Evolutionary conservation across 1,139 yeast genomes (phyloP).

Genomic region (Blastobotrys aristatus): DNA sequence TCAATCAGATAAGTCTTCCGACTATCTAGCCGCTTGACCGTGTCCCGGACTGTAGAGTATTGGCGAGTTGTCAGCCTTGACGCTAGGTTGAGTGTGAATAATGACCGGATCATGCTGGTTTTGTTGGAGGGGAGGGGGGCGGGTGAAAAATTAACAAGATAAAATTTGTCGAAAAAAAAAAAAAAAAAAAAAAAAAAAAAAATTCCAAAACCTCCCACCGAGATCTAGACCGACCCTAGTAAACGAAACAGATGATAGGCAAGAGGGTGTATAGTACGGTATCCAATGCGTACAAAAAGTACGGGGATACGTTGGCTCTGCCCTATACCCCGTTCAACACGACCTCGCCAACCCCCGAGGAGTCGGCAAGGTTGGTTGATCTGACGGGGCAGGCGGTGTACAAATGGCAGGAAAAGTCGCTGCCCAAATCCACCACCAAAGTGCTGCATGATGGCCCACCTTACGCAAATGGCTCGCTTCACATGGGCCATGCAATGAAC

Average conservation of each 20-base stretch:
- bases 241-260: too few relatives aligned
- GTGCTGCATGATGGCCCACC: conserved; percentile 97
- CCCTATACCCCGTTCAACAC: conserved; percentile 51
- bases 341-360: conserved; percentile 38
- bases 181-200: too few relatives aligned
- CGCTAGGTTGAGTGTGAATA: background rate
- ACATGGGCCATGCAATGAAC: conserved; percentile 90
- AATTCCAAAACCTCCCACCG: too few relatives aligned
- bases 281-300: conserved; percentile 26
- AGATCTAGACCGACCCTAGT: too few relatives aligned
- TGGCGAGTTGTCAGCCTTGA: background rate
- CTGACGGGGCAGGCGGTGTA: conserved; percentile 40
- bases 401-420: conserved; percentile 38
- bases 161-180: too few relatives aligned
- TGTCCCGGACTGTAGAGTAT: conserved; percentile 6
- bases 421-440: conserved; percentile 30
- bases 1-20: conserved; percentile 83
- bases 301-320: conserved; percentile 45
- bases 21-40: conserved; percentile 28
- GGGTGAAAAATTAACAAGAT: conserved; percentile 1
- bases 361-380: conserved; percentile 29
- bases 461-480: conserved; percentile 91
- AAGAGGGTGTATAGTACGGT: too few relatives aligned
- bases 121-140: background rate
- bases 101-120: background rate